Evolutionary conservation across 169 alveolate genomes (phyloP).

Genomic region (Perkinsus olseni): DNA sequence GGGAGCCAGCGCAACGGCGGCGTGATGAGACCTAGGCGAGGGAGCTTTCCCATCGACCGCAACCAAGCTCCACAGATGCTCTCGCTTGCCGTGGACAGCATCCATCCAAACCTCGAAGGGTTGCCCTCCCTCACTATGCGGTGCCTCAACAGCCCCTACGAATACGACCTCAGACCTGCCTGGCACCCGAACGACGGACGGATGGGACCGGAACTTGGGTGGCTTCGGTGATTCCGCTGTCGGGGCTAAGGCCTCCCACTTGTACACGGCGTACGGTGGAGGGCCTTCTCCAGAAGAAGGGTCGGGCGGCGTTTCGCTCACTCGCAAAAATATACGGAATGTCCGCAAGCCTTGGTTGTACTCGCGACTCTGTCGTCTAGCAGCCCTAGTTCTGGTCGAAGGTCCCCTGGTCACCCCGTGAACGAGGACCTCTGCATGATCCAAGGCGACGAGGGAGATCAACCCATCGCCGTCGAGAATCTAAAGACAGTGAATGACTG

Average conservation of each 20-base stretch:
- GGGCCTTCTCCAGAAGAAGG: background rate
- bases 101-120: background rate
- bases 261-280: no score
- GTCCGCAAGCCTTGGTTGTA: background rate
- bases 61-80: background rate
- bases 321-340: background rate
- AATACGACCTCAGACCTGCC: no score
- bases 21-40: background rate
- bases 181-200: no score
- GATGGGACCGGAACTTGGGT: no score
- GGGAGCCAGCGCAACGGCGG: background rate
- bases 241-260: no score
- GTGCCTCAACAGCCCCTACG: no score
- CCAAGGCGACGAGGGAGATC: background rate
- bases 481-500: background rate
- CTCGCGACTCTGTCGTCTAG: background rate
- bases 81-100: background rate
- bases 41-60: background rate
- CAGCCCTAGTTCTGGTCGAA: background rate
- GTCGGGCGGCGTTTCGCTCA: background rate
- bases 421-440: background rate
- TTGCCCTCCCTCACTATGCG: background rate
- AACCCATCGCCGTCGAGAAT: background rate
- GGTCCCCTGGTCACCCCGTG: background rate
- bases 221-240: no score